Evolutionary conservation across 2,329 filamentous ascomycete genomes (phyloP).

Genomic region (Cercospora sp.): DNA sequence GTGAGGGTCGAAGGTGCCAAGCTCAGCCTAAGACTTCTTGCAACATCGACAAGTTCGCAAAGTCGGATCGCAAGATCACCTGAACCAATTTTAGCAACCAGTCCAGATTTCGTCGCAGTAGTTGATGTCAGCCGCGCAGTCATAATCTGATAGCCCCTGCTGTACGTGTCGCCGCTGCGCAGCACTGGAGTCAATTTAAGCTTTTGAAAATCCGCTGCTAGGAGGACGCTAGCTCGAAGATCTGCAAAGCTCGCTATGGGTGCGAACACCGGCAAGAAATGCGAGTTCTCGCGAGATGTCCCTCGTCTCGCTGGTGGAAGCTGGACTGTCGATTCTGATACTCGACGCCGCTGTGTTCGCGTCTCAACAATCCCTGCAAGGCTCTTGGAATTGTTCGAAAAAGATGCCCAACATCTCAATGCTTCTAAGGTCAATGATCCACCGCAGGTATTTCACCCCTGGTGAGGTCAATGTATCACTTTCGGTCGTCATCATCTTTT

Average conservation of each 20-base stretch:
- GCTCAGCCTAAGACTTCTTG: not conserved
- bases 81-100: not conserved
- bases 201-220: not conserved
- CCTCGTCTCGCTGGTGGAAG: not conserved
- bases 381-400: not conserved
- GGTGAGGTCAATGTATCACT: not conserved
- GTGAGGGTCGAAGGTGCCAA: not conserved
- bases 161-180: not conserved
- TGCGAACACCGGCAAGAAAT: not conserved
- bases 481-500: conserved; percentile 57
- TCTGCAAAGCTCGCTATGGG: not conserved
- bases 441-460: not conserved
- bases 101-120: not conserved
- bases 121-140: not conserved
- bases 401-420: not conserved
- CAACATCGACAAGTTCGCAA: not conserved
- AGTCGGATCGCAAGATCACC: not conserved
- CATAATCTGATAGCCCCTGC: not conserved
- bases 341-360: not conserved
- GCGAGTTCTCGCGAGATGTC: not conserved
- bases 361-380: not conserved
- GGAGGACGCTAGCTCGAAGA: not conserved
- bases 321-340: not conserved
- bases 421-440: not conserved
- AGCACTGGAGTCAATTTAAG: not conserved